These are phyloP conservation scores for Penicillium manginii DNA, from an alignment of 495 filamentous ascomycete genomes.

Conservation along the genomic window DNA sequence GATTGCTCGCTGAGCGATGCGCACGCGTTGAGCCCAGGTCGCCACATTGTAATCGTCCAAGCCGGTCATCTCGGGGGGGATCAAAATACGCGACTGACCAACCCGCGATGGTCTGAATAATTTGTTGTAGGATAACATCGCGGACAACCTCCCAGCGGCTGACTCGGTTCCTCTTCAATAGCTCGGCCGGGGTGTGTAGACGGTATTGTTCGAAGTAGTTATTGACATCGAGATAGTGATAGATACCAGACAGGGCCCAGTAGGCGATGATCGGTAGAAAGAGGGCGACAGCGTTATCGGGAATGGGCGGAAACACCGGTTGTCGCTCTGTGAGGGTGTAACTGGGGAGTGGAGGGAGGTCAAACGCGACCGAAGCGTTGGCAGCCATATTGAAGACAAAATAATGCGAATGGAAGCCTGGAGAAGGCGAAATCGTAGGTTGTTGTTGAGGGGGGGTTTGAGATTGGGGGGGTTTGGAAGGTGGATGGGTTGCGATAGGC, in stretches of 20 bases:
- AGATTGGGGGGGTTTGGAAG: neutral
- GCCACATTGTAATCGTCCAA: slow-evolving; percentile 82
- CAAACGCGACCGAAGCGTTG: slow-evolving; percentile 46
- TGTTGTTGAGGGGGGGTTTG: neutral
- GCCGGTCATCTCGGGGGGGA: slow-evolving; percentile 62
- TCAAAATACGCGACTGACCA: slow-evolving; percentile 66
- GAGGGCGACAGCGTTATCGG: slow-evolving; percentile 76
- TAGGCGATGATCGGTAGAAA: slow-evolving; percentile 82
- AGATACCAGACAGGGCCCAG: slow-evolving; percentile 85
- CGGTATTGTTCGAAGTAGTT: slow-evolving; percentile 86
- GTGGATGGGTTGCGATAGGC: too few relatives aligned
- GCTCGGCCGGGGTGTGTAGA: slow-evolving; percentile 88
- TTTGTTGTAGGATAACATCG: slow-evolving; percentile 86
- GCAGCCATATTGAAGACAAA: slow-evolving; percentile 37
- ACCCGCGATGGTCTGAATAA: slow-evolving; percentile 77
- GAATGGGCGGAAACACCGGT: slow-evolving; percentile 74
- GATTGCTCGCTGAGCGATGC: slow-evolving; percentile 68
- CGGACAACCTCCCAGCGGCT: slow-evolving; percentile 78
- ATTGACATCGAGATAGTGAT: slow-evolving; percentile 80
- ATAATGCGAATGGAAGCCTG: neutral
- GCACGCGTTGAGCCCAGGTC: slow-evolving; percentile 76
- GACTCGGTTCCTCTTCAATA: slow-evolving; percentile 84
- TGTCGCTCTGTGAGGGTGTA: slow-evolving; percentile 69
- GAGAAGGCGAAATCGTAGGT: neutral
- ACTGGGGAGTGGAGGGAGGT: slow-evolving; percentile 76